phyloP scores from a whole-genome alignment of 2,329 filamentous ascomycete genomes.

The Neonectria punicea region DNA sequence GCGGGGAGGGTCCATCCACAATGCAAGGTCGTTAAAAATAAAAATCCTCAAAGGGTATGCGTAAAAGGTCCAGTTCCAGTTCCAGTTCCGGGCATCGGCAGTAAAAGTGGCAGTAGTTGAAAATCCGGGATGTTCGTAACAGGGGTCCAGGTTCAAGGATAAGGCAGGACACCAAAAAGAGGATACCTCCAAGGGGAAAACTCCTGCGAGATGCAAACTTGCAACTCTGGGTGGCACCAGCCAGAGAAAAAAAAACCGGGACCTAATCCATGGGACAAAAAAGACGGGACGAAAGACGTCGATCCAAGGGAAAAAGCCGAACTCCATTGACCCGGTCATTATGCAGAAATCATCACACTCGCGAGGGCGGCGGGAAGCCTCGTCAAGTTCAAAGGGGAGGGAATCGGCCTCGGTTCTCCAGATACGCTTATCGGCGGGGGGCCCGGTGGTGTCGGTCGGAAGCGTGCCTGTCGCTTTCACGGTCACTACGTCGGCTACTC shows the following conservation, averaged over 20 bases:
- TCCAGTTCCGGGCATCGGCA: constrained; percentile 38
- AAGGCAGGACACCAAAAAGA: constrained; percentile 36
- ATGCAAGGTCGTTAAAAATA: constrained; percentile 43
- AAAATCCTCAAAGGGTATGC: constrained; percentile 36
- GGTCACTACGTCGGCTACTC: constrained; percentile 54
- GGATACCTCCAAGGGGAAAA: constrained; percentile 42
- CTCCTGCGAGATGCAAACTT: constrained; percentile 45
- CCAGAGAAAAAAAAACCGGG: constrained; percentile 38
- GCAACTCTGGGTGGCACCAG: constrained; percentile 41
- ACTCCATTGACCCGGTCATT: constrained; percentile 44
- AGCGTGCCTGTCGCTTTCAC: constrained; percentile 54
- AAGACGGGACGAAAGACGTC: constrained; percentile 40
- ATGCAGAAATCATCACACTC: constrained; percentile 47
- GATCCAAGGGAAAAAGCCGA: constrained; percentile 42
- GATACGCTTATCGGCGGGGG: constrained; percentile 48
- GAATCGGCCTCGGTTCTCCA: constrained; percentile 35
- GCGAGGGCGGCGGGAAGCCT: constrained; percentile 36
- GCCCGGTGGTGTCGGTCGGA: constrained; percentile 53
- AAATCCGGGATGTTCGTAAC: constrained; percentile 40
- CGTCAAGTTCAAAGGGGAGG: constrained; percentile 34
- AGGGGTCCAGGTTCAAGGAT: constrained; percentile 32
- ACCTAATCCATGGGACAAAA: constrained; percentile 42
- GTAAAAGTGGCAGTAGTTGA: constrained; percentile 37
- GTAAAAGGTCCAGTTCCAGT: constrained; percentile 31
- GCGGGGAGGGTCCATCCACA: constrained; percentile 39